phyloP scores from a whole-genome alignment of 306 rosid species.

The Heteromeles arbutifolia region DNA sequence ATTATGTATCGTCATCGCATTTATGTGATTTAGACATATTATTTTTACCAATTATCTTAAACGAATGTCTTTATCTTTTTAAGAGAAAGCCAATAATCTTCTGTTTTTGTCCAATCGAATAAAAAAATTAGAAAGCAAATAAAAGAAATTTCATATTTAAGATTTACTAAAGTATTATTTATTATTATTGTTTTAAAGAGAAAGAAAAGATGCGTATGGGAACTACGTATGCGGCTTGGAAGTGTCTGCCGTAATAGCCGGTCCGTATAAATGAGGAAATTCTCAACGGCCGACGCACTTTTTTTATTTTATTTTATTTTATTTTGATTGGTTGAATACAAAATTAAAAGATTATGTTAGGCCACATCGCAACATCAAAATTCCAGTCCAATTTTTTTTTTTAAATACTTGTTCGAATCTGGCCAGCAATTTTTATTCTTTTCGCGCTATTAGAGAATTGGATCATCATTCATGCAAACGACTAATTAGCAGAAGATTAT shows the following conservation, averaged over 20 bases:
- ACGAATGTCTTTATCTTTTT: background rate
- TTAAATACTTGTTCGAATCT: background rate
- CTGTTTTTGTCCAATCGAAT: too few species aligned
- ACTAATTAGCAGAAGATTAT: background rate
- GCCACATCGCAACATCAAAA: background rate
- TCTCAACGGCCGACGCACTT: background rate
- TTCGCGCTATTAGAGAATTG: background rate
- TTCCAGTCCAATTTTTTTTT: background rate
- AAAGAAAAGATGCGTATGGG: background rate
- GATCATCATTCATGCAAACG: constrained; percentile 1
- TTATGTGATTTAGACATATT: too few species aligned
- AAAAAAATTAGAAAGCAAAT: too few species aligned
- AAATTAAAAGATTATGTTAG: background rate
- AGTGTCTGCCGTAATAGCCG: background rate
- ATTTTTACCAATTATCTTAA: background rate
- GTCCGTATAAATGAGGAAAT: background rate
- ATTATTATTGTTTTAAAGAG: background rate
- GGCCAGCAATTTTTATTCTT: background rate
- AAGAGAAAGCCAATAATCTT: too few species aligned
- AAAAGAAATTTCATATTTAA: too few species aligned
- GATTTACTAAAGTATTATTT: too few species aligned
- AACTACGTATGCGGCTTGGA: background rate
- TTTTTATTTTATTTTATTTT: too few species aligned
- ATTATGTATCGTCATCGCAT: too few species aligned
- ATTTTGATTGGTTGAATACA: background rate